Evolutionary conservation across 208 protist genomes (phyloP), one percentile per base, ranked within the genome.

Genomic region (Leptomonas seymouri): DNA sequence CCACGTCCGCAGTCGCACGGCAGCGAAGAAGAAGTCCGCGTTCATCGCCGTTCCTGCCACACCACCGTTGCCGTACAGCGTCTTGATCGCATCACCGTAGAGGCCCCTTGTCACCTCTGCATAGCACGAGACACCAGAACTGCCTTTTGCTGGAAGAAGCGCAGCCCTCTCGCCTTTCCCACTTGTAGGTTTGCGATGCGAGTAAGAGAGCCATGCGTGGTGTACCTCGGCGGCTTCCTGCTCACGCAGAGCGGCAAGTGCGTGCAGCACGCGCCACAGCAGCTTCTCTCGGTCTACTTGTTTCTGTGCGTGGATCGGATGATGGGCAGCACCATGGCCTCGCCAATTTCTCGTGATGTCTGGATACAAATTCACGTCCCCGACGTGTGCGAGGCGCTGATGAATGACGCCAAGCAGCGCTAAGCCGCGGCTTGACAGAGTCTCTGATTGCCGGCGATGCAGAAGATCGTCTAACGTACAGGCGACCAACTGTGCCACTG

Each of bases 151-250:
- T n/a, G n/a, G n/a, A n/a, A n/a, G n/a, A n/a, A n/a, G n/a, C n/a
- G n/a, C n/a, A n/a, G n/a, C n/a, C n/a, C n/a, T n/a, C n/a, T n/a
- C n/a, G 66, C 46, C 20, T 41, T 57, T 46, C 44, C 49, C 41
- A 28, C 34, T n/a, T n/a, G n/a, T n/a, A 27, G 42, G 42, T 11
- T 27, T 18, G 21, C 14, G 3, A 0, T 15, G 3, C 20, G 31
- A 15, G 36, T 48, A 59, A 9, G 20, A 21, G 34, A 15, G 16
- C 71, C 71, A 76, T 12, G 28, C 42, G 18, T 69, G 41, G 31
- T 58, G 62, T 54, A 76, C 71, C 56, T 56, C 56, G n/a, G 71
- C 71, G 5, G 71, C 71, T 9, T 65, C 45, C 25, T 23, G 36
- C 28, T 68, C 71, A 23, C 31, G 39, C 34, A 76, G 21, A 0